Evolutionary conservation across 306 rosid genomes (phyloP).

Genomic region (Ormosia emarginata): DNA sequence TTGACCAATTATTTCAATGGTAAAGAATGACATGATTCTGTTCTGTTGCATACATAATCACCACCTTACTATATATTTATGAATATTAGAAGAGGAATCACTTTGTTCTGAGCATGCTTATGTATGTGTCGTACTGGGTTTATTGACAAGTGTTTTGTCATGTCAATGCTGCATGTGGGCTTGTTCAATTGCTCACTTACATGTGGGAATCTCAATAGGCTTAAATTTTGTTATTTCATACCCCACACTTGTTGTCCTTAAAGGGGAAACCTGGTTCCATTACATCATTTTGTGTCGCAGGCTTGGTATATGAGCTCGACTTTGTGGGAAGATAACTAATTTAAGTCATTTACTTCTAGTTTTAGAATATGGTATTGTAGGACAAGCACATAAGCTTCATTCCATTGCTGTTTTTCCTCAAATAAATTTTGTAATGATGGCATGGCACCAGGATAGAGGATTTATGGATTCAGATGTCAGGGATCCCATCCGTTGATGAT

Average conservation of each 20-base stretch:
- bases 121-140: too few species aligned
- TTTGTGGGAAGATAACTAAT: not conserved
- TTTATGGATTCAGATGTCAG: not conserved
- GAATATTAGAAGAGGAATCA: too few species aligned
- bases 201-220: not conserved
- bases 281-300: not conserved
- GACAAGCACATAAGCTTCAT: conserved; percentile 5
- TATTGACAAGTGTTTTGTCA: not conserved
- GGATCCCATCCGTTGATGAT: not conserved
- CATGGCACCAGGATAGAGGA: not conserved
- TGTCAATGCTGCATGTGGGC: not conserved
- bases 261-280: not conserved
- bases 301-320: not conserved
- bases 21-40: too few species aligned
- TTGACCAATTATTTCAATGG: too few species aligned
- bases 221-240: not conserved
- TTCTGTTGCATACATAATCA: too few species aligned
- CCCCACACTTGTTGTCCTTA: not conserved
- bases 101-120: too few species aligned
- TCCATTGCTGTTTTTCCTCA: not conserved
- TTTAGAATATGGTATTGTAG: not conserved
- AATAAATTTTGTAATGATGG: not conserved
- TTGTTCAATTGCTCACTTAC: not conserved
- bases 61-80: too few species aligned
- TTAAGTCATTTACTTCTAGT: not conserved